Evolutionary conservation across 225 moss, liverwort and hornwort species (phyloP).

Genomic region (Ulota crispa): DNA sequence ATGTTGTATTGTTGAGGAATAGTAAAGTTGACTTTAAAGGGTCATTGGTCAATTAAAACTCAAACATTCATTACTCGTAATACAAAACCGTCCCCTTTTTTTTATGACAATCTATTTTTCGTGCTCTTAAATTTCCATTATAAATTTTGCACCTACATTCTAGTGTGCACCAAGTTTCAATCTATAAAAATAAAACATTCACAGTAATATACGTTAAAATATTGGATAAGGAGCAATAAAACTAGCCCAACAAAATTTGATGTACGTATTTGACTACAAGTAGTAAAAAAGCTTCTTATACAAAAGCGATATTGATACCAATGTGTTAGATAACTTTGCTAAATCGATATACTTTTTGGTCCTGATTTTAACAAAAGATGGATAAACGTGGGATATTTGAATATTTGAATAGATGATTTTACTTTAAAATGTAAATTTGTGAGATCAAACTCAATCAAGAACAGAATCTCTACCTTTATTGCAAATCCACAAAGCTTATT

Average conservation of each 20-base stretch:
- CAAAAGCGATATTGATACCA: no score
- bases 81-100: background rate
- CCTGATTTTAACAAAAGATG: background rate
- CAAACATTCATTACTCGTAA: fast-evolving
- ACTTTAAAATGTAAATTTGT: background rate
- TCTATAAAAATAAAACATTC: no score
- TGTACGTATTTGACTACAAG: no score
- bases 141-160: no score
- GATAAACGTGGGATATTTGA: background rate
- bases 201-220: no score
- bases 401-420: background rate
- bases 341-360: background rate
- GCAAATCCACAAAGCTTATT: no score
- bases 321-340: background rate
- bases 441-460: background rate
- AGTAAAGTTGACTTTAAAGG: fast-evolving
- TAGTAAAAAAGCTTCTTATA: no score
- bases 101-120: fast-evolving
- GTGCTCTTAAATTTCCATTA: background rate
- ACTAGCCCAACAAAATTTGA: no score
- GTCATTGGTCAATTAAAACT: no score
- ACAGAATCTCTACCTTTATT: no score
- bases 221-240: no score
- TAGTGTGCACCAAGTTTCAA: no score
- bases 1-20: background rate